These are phyloP conservation scores for Saturnispora sekii DNA, from an alignment of 805 yeast genomes.

Conservation along the genomic window DNA sequence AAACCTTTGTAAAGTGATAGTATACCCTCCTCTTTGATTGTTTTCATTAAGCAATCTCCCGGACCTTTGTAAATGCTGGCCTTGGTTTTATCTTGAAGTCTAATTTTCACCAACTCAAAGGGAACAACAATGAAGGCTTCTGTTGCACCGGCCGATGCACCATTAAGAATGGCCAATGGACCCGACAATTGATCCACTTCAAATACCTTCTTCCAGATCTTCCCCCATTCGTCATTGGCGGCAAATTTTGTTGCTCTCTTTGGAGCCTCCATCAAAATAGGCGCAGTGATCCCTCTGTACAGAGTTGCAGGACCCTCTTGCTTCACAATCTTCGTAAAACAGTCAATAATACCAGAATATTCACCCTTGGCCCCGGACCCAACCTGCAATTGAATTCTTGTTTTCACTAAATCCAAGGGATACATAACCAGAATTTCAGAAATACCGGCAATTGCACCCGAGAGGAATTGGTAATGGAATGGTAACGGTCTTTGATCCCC, in stretches of 20 bases:
- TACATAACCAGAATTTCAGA: constrained; percentile 93
- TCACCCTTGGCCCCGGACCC: constrained; percentile 42
- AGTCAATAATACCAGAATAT: constrained; percentile 77
- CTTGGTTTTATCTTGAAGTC: constrained; percentile 83
- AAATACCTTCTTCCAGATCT: constrained; percentile 61
- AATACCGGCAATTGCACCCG: constrained; percentile 96
- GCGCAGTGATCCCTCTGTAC: constrained; percentile 92
- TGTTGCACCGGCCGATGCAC: constrained; percentile 97
- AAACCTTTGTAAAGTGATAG: constrained; percentile 85
- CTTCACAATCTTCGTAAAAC: constrained; percentile 71
- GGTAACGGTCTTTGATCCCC: constrained; percentile 49
- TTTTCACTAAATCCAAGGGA: constrained; percentile 94
- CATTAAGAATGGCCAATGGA: constrained; percentile 78
- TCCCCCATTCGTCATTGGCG: constrained; percentile 95
- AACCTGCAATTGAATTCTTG: constrained; percentile 86
- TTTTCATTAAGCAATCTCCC: constrained; percentile 67
- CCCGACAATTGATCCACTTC: constrained; percentile 67
- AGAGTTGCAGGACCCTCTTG: constrained; percentile 78
- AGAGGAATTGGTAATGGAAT: constrained; percentile 76
- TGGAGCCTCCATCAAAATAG: constrained; percentile 98
- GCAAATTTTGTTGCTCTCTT: constrained; percentile 98
- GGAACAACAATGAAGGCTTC: constrained; percentile 97
- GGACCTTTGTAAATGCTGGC: constrained; percentile 54
- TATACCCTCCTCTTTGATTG: constrained; percentile 66
- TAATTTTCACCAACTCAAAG: constrained; percentile 89